Conservation (phyloP, 2,329 filamentous ascomycete species). For the Piedraia hortae region DNA sequence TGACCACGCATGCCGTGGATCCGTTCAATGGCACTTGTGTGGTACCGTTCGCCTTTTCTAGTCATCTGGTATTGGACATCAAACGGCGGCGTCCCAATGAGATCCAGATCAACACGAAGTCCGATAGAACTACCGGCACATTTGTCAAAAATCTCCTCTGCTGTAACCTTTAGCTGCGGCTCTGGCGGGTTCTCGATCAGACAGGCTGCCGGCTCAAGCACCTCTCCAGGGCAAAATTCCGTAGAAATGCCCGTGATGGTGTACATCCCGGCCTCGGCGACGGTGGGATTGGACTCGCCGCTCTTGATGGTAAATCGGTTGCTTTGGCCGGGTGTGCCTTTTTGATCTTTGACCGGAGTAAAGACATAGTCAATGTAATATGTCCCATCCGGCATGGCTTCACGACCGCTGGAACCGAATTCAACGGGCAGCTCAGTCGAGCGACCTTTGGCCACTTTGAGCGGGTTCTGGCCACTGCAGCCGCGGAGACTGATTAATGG, state of each 20-base stretch:
- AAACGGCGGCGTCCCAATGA: constrained; percentile 83
- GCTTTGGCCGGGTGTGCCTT: constrained; percentile 41
- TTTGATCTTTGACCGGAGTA: constrained; percentile 42
- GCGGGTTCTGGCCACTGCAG: constrained; percentile 53
- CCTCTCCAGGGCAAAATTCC: constrained; percentile 59
- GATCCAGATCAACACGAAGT: constrained; percentile 61
- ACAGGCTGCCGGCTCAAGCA: constrained; percentile 84
- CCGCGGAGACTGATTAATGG: constrained; percentile 43
- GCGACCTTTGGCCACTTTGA: constrained; percentile 58
- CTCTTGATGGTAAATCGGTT: constrained; percentile 29
- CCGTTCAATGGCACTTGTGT: constrained; percentile 21
- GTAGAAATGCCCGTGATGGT: constrained; percentile 56
- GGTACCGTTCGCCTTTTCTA: constrained; percentile 27
- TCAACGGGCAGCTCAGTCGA: constrained; percentile 39
- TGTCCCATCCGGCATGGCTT: constrained; percentile 29
- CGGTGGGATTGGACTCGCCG: constrained; percentile 33
- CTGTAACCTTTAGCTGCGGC: constrained; percentile 44
- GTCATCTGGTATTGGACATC: constrained; percentile 49
- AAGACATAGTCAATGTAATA: constrained; percentile 62
- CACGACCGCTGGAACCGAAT: constrained; percentile 34
- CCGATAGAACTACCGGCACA: constrained; percentile 87
- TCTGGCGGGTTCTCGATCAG: constrained; percentile 73
- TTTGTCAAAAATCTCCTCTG: constrained; percentile 73
- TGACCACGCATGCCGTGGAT: constrained; percentile 55
- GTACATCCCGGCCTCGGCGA: constrained; percentile 62